Evolutionary conservation across 192 early-diverging fungal species (phyloP), one percentile per base, ranked within the genome.

Genomic region (Backusella australiensis): DNA sequence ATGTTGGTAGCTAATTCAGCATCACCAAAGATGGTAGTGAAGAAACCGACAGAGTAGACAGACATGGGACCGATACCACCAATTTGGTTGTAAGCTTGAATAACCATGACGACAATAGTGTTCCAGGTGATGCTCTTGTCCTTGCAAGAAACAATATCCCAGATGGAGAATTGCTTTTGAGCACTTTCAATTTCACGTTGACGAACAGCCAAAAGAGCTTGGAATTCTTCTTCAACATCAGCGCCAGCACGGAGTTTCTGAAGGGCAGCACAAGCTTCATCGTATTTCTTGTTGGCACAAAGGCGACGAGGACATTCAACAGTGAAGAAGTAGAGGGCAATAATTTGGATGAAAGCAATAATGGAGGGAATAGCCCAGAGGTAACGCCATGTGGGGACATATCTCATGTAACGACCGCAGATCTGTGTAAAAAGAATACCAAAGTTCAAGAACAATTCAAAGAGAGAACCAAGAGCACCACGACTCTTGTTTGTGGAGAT

Each of bases 61-160:
- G 93, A 92, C 67, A 95, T 90, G 12, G 91, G 92, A 82, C 93
- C 94, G 83, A 97, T 95, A 71, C 94, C 95, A 70, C 88, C 89
- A 35, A 94, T 86, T 81, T 97, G 95, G 82, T 97, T 93, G 77
- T 89, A 86, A 36, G 93, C 85, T 82, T 94, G 93, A 12, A 95
- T 73, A 3, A 89, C 85, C 44, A 93, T 85, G 67, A 91, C 91
- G 44, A 89, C 85, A 32, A 94, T 23, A 0, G 95, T 88, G 56
- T 90, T 88, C 71, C 85, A 84, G 19, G 78, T 75, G 56, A 82
- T 78, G 21, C 74, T 72, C 23, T 53, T 68, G 17, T 75, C 67
- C 14, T 77, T 82, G 65, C n/a, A 38, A 19, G 52, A 53, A 39
- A 72, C 34, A 41, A 76, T 67, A 41, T 59, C 80, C 39, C 65